Conservation (phyloP, 768 basidiomycete species). For the Suillus luteus region DNA sequence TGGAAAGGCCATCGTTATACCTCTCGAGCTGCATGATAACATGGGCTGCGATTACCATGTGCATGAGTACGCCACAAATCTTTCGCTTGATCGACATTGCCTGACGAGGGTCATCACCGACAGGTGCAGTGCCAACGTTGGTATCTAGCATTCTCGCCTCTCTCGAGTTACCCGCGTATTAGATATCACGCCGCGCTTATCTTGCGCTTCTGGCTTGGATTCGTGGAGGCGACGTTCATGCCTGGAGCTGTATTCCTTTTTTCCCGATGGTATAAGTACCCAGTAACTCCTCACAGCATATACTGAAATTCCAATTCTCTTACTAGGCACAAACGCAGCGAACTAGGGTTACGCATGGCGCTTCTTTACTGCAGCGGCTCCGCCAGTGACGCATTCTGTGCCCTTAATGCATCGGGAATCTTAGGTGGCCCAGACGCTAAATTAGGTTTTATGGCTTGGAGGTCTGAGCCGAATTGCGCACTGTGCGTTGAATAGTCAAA, state of each 20-base stretch:
- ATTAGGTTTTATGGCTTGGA: conserved; percentile 70
- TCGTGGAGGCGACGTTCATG: conserved; percentile 66
- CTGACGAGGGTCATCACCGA: neutral
- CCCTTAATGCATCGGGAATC: conserved; percentile 74
- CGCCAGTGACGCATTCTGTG: conserved; percentile 78
- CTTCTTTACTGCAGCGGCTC: conserved; percentile 69
- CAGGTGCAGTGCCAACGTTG: conserved; percentile 38
- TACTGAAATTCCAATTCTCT: neutral
- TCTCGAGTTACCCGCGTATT: neutral
- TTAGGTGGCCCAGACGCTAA: conserved; percentile 67
- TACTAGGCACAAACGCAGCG: conserved; percentile 55
- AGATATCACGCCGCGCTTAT: conserved; percentile 59
- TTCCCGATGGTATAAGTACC: conserved; percentile 53
- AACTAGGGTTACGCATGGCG: conserved; percentile 68
- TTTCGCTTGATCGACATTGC: conserved; percentile 7
- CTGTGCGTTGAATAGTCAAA: neutral
- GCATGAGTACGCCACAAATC: conserved; percentile 44
- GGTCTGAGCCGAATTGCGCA: conserved; percentile 39
- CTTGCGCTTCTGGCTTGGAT: conserved; percentile 71
- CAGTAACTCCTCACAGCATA: neutral
- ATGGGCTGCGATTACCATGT: conserved; percentile 63
- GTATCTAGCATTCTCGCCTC: neutral
- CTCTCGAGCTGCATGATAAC: conserved; percentile 63
- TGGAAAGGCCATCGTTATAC: conserved; percentile 67
- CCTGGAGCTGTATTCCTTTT: conserved; percentile 67